phyloP scores from a whole-genome alignment of 1,139 yeast species.

The Williopsis jadinii region DNA sequence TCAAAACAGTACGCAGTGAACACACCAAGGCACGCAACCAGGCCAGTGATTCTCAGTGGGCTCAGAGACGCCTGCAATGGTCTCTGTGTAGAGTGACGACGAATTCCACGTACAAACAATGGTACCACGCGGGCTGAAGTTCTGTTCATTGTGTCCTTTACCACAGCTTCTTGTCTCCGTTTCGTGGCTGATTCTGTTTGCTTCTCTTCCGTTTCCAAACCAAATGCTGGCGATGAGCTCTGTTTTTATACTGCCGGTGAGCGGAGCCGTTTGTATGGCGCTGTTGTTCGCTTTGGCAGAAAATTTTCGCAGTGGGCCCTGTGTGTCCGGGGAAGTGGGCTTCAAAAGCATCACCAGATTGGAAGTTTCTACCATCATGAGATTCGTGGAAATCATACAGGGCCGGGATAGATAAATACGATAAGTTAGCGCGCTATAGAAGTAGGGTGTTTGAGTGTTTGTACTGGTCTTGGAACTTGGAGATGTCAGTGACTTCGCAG shows the following conservation, averaged over 20 bases:
- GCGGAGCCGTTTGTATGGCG: too few species aligned
- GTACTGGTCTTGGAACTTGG: neutral
- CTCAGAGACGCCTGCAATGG: slow-evolving; percentile 11
- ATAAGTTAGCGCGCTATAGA: too few species aligned
- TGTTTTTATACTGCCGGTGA: too few species aligned
- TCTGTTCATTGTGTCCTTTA: neutral
- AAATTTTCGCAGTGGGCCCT: too few species aligned
- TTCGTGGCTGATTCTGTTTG: neutral
- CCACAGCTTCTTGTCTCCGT: neutral
- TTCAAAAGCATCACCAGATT: too few species aligned
- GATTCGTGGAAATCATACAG: too few species aligned
- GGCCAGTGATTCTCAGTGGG: slow-evolving; percentile 24
- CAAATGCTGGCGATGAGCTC: too few species aligned
- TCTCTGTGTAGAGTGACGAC: slow-evolving; percentile 4
- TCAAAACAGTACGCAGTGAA: slow-evolving; percentile 49
- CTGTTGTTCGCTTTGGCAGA: too few species aligned
- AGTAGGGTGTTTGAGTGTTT: neutral
- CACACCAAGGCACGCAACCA: slow-evolving; percentile 30
- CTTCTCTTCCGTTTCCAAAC: neutral
- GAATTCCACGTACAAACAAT: neutral
- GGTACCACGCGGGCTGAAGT: neutral
- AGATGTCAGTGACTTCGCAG: slow-evolving; percentile 6
- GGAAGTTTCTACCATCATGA: too few species aligned
- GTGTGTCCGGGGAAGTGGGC: too few species aligned
- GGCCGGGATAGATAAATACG: too few species aligned